Conservation (phyloP, 495 filamentous ascomycete genomes). For the Penicillium soppii region DNA sequence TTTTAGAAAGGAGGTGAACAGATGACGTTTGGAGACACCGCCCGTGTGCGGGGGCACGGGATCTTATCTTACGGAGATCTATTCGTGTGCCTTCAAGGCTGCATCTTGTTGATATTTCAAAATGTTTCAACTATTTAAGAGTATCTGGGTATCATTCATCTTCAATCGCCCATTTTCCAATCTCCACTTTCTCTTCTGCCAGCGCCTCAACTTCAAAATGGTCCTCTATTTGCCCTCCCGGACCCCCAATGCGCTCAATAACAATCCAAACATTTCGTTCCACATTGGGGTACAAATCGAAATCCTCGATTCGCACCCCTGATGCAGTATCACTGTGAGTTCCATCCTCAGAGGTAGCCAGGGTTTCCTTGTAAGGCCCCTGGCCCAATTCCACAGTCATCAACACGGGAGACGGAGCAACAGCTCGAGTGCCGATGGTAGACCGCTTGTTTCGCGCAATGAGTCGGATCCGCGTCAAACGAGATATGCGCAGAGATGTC, state of each 20-base stretch:
- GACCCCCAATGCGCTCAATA: conserved; percentile 67
- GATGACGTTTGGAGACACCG: conserved; percentile 33
- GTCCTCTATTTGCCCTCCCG: conserved; percentile 49
- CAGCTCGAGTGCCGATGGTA: conserved; percentile 32
- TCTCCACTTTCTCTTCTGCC: conserved; percentile 62
- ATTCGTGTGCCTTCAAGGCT: background rate
- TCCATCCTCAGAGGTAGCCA: conserved; percentile 60
- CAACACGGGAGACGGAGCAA: conserved; percentile 56
- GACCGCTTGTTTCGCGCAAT: conserved; percentile 46
- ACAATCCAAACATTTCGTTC: conserved; percentile 71
- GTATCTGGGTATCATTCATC: conserved; percentile 27
- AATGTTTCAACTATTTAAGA: background rate
- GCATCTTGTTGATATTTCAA: background rate
- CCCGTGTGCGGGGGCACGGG: conserved; percentile 24
- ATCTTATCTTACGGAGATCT: conserved; percentile 11
- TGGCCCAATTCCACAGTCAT: conserved; percentile 67
- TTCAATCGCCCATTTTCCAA: conserved; percentile 55
- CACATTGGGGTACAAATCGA: conserved; percentile 63
- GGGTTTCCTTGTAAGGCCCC: conserved; percentile 60
- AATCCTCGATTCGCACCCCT: conserved; percentile 68
- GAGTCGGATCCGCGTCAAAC: conserved; percentile 59
- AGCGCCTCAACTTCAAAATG: conserved; percentile 65
- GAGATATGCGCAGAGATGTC: conserved; percentile 46
- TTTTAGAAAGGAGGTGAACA: conserved; percentile 1
- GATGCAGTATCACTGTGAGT: conserved; percentile 66